Conservation (phyloP, 805 yeast species). For the Kluyveromyces aestuarii region DNA sequence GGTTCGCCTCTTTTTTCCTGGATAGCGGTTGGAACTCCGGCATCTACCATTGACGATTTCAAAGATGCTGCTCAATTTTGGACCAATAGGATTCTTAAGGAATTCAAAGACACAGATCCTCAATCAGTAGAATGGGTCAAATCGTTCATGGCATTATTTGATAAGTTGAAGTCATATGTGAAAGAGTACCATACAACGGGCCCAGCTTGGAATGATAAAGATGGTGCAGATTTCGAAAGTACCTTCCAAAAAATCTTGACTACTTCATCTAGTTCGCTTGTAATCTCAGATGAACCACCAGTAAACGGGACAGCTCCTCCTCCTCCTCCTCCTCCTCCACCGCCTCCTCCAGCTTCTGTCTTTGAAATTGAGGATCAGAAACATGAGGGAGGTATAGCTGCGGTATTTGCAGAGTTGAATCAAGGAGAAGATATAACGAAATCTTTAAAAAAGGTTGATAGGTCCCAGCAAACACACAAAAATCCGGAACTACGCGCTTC, state of each 20-base stretch:
- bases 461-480: conserved; percentile 88
- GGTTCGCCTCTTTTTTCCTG: conserved; percentile 89
- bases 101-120: conserved; percentile 61
- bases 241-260: conserved; percentile 29
- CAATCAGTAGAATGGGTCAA: conserved; percentile 78
- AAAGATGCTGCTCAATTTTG: conserved; percentile 91
- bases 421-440: conserved; percentile 79
- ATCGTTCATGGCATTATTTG: conserved; percentile 51
- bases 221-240: conserved; percentile 50
- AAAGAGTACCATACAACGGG: conserved; percentile 79
- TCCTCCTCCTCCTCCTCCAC: conserved; percentile 89
- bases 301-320: conserved; percentile 52
- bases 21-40: conserved; percentile 73
- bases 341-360: conserved; percentile 67
- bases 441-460: conserved; percentile 85
- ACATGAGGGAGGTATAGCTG: conserved; percentile 54
- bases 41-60: conserved; percentile 67
- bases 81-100: conserved; percentile 85
- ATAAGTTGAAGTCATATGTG: conserved; percentile 60
- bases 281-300: conserved; percentile 29
- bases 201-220: conserved; percentile 59
- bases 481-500: conserved; percentile 70
- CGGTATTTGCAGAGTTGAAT: conserved; percentile 86
- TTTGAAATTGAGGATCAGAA: conserved; percentile 18
- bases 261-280: conserved; percentile 25